Evolutionary conservation across 1,284 basidiomycete genomes (phyloP), one percentile per base, ranked within the genome.

Genomic region (Trametes sp.): DNA sequence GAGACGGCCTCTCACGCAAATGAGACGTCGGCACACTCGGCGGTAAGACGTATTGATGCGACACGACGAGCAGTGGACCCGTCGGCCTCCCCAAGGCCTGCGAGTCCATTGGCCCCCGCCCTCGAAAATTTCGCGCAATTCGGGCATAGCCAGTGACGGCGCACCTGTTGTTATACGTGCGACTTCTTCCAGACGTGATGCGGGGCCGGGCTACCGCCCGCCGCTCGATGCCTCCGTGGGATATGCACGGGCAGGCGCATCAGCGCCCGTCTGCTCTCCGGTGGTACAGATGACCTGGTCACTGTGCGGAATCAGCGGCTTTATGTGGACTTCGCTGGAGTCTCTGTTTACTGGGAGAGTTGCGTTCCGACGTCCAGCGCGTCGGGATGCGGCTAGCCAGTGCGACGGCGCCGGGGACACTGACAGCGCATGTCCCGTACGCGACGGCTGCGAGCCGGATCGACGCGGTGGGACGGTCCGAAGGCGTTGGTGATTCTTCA

Each of bases 361-460:
- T 4, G 11, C 35, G 11, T 14, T n/a, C n/a, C n/a, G n/a, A 16
- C 6, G 5, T n/a, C 41, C n/a, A 23, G 41, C 41, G 23, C 41
- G 41, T 5, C 41, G n/a, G 13, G 35, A 38, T 14, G 36, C 36
- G 36, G 36, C 36, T 11, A 16, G 35, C 21, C 11, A 29, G 24
- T 19, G 54, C 54, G 28, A 24, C 46, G 54, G 33, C 23, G 45
- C 33, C 23, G 45, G 1, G 14, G 53, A 54, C 41, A 35, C 44
- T n/a, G n/a, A n/a, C n/a, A n/a, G n/a, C n/a, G n/a, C n/a, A n/a
- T n/a, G n/a, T n/a, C n/a, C n/a, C 23, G 33, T 56, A 56, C 57
- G 57, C 51, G 51, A 59, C 57, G 57, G 51, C 26, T 31, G 44
- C n/a, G 21, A 23, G 57, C 44, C 38, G 52, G 59, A 49, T 54